phyloP scores from a whole-genome alignment of 192 early-diverging fungal species.

The Podila verticillata region DNA sequence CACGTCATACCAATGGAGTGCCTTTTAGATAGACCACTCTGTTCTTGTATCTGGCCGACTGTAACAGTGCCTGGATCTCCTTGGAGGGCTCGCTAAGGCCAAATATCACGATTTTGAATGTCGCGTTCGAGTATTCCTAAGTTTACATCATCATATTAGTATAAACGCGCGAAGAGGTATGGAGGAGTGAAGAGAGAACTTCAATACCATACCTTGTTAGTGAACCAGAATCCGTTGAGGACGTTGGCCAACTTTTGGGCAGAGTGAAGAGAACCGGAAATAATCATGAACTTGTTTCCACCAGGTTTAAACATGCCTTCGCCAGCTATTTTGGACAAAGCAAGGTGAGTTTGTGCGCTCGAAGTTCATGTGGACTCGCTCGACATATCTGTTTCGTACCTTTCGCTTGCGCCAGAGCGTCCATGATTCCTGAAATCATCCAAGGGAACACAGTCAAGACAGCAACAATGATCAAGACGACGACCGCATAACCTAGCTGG shows the following conservation, averaged over 20 bases:
- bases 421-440: conserved; percentile 59
- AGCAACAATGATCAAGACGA: conserved; percentile 66
- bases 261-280: conserved; percentile 55
- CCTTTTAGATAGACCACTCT: conserved; percentile 47
- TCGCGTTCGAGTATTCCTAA: conserved; percentile 42
- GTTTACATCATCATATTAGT: background rate
- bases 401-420: conserved; percentile 48
- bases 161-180: background rate
- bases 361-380: background rate
- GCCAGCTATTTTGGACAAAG: conserved; percentile 18
- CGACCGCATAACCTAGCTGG: conserved; percentile 63
- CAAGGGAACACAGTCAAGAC: conserved; percentile 68
- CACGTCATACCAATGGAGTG: conserved; percentile 31
- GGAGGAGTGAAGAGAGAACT: background rate
- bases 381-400: conserved; percentile 4
- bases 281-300: conserved; percentile 57
- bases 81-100: conserved; percentile 46
- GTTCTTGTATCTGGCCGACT: conserved; percentile 48
- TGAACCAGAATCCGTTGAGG: conserved; percentile 52
- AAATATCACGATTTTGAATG: conserved; percentile 49
- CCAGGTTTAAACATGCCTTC: conserved; percentile 52
- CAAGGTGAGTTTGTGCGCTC: background rate
- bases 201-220: conserved; percentile 35
- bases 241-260: conserved; percentile 54
- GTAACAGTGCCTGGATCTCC: conserved; percentile 40